A percentile compares a stretch with the other conserved stretches of the same genome.
Evolutionary conservation across 805 yeast species (phyloP).

Genomic region (Hanseniaspora vineae): DNA sequence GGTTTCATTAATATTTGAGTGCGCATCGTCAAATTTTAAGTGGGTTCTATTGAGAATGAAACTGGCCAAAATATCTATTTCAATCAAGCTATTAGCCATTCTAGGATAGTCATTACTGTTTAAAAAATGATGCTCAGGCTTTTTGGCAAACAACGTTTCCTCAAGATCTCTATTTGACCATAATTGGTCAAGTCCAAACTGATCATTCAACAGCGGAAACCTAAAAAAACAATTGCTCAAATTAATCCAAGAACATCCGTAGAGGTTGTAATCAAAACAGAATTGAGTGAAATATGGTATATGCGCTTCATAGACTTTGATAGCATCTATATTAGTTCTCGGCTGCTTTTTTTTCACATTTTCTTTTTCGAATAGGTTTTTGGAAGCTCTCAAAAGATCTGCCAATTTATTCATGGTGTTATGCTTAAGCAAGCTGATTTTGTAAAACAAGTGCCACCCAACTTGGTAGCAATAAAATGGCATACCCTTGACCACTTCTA

Average conservation of each 20-base stretch:
- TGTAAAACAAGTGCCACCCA: constrained; percentile 52
- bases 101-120: constrained; percentile 27
- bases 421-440: constrained; percentile 58
- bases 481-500: constrained; percentile 54
- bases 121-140: constrained; percentile 9
- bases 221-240: constrained; percentile 39
- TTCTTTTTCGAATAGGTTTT: constrained; percentile 7
- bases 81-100: constrained; percentile 51
- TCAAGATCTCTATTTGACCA: constrained; percentile 21
- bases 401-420: constrained; percentile 41
- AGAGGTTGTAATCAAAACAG: constrained; percentile 68
- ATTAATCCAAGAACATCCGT: constrained; percentile 71
- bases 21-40: constrained; percentile 25
- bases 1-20: constrained; percentile 27
- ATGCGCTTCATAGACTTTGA: constrained; percentile 66
- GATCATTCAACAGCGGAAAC: constrained; percentile 34
- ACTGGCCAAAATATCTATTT: constrained; percentile 55
- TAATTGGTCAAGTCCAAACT: constrained; percentile 18
- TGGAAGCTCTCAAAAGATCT: constrained; percentile 27
- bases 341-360: constrained; percentile 24
- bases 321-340: constrained; percentile 20
- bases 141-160: constrained; percentile 14
- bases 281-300: constrained; percentile 69
- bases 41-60: constrained; percentile 43
- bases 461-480: constrained; percentile 78